These are phyloP conservation scores for Amanita rimosa DNA, from an alignment of 768 basidiomycete genomes.

Conservation along the genomic window DNA sequence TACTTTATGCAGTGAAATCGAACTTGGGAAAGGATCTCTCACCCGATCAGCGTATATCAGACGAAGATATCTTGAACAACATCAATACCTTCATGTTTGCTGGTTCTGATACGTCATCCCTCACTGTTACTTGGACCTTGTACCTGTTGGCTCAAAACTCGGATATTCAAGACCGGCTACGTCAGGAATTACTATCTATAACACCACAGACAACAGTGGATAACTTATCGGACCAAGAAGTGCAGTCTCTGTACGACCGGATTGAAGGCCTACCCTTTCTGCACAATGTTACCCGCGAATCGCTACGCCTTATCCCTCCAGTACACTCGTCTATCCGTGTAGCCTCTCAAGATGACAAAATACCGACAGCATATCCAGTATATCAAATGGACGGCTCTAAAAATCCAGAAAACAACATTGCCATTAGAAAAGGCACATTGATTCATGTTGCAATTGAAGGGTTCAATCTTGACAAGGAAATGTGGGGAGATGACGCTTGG, in stretches of 20 bases:
- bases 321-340: constrained; percentile 75
- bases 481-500: constrained; percentile 81
- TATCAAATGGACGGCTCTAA: constrained; percentile 34
- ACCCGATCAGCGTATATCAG: constrained; percentile 65
- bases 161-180: constrained; percentile 56
- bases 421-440: constrained; percentile 56
- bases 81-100: constrained; percentile 89
- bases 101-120: constrained; percentile 80
- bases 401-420: constrained; percentile 28
- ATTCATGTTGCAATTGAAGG: constrained; percentile 75
- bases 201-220: constrained; percentile 24
- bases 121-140: constrained; percentile 80
- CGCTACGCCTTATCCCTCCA: constrained; percentile 69
- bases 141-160: constrained; percentile 60
- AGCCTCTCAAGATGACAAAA: constrained; percentile 64
- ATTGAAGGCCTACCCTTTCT: constrained; percentile 59
- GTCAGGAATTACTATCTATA: constrained; percentile 50
- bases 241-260: constrained; percentile 42
- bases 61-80: constrained; percentile 77
- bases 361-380: constrained; percentile 64
- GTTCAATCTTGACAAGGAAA: constrained; percentile 63
- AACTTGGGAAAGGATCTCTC: constrained; percentile 65
- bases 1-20: constrained; percentile 53
- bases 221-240: constrained; percentile 49
- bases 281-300: constrained; percentile 67